A percentile compares a stretch with the other conserved stretches of the same genome.
Conservation (phyloP, 73 alveolate genomes). For the Paramecium octaurelia region DNA sequence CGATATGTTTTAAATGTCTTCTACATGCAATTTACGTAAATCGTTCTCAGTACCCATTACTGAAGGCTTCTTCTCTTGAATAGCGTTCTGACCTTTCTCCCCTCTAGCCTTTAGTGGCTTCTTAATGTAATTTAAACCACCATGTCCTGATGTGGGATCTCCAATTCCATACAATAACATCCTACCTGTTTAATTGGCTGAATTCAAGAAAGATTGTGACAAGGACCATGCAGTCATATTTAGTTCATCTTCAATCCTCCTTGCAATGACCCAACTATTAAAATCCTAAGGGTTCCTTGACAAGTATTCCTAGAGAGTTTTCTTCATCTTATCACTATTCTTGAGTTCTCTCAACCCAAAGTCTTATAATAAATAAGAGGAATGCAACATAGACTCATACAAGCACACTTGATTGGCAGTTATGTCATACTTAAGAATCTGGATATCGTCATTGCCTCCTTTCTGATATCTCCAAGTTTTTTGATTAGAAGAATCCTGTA, state of each 20-base stretch:
- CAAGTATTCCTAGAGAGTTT: conserved; percentile 91
- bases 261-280: conserved; percentile 69
- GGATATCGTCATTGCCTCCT: conserved; percentile 5
- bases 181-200: conserved; percentile 86
- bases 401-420: conserved; percentile 95
- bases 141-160: conserved; percentile 97
- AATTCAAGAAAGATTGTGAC: conserved; percentile 77
- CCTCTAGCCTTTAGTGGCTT: conserved; percentile 81
- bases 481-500: not conserved
- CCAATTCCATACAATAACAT: conserved; percentile 96
- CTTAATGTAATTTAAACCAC: conserved; percentile 94
- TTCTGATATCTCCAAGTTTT: conserved; percentile 35
- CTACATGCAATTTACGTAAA: conserved; percentile 87
- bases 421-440: conserved; percentile 57
- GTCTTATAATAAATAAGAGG: conserved; percentile 17
- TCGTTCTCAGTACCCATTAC: conserved; percentile 97
- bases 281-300: conserved; percentile 66
- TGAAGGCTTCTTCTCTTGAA: conserved; percentile 66
- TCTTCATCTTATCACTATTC: conserved; percentile 87
- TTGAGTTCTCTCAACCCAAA: conserved; percentile 89
- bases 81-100: conserved; percentile 68
- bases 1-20: conserved; percentile 76
- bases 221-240: conserved; percentile 97
- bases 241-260: conserved; percentile 93
- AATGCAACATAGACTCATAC: conserved; percentile 86